Evolutionary conservation across 345 rosid genomes (phyloP), one percentile per base, ranked within the genome.

Genomic region (Anacardium occidentale): DNA sequence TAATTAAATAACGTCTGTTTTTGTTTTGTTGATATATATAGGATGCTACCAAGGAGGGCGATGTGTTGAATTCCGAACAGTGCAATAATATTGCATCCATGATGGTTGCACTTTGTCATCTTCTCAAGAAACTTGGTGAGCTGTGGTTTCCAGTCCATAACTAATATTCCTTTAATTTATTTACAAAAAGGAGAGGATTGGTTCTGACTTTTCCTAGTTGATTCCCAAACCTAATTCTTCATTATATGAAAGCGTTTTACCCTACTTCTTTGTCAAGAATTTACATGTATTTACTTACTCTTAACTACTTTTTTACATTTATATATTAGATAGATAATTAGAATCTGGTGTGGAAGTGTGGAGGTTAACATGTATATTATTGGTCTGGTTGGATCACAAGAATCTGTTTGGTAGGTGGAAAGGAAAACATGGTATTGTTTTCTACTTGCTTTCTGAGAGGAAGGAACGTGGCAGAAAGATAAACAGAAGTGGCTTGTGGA

Each of bases 31-130:
- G 40, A 37, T 48, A 76, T 60, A 24, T 18, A 56, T 65, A 90
- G 98, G 86, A 83, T 22, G 73, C 76, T 60, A 45, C n/a, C 5
- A 62, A 75, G 48, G 85, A 69, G 60, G 90, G 81, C 0, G 78
- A 76, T 52, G 80, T 73, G 48, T 75, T 86, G 76, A 87, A 84
- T 66, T 66, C 84, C 25, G 79, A 75, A 62, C 80, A 64, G 18
- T 76, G 78, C 59, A 77, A 78, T 69, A 70, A 79, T 71, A 70
- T 89, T 62, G 63, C 60, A 48, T 83, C 97, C 47, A 77, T 85
- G 87, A 86, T 90, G 60, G 71, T 80, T 44, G 91, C 94, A 73
- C 88, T 92, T 75, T 89, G 97, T 79, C 90, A 94, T 81, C 86
- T 94, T 70, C 83, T 89, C 7, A 85, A 88, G 71, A 85, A 72